A percentile compares a stretch with the other conserved stretches of the same genome.
Conservation (phyloP, 495 filamentous ascomycete species). For the Hypoxylon rickii region DNA sequence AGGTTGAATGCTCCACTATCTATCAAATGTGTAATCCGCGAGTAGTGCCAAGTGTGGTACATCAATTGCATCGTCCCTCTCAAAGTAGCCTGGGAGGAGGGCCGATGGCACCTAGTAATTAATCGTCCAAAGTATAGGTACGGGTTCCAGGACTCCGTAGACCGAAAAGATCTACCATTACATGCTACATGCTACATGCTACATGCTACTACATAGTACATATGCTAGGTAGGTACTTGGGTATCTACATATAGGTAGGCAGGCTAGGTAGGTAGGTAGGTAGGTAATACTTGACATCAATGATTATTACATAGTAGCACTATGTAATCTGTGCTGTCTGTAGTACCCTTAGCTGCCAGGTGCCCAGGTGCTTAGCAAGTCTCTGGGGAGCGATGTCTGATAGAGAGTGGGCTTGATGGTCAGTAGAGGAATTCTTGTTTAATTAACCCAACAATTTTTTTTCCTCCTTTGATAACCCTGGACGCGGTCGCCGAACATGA, state of each 20-base stretch:
- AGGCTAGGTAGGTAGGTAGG: too few relatives aligned
- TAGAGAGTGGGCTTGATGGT: constrained; percentile 12
- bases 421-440: constrained; percentile 27
- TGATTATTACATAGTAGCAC: too few relatives aligned
- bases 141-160: constrained; percentile 27
- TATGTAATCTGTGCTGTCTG: too few relatives aligned
- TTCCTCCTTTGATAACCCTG: constrained; percentile 11
- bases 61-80: constrained; percentile 36
- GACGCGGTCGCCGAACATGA: constrained; percentile 22
- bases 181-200: too few relatives aligned
- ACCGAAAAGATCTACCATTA: constrained; percentile 34
- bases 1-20: constrained; percentile 30
- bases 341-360: too few relatives aligned
- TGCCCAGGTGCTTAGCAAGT: too few relatives aligned
- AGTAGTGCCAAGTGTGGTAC: constrained; percentile 35
- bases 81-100: constrained; percentile 36
- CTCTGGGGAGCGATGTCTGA: constrained; percentile 11
- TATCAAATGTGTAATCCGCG: constrained; percentile 35
- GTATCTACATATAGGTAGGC: too few relatives aligned
- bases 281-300: too few relatives aligned
- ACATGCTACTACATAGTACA: too few relatives aligned
- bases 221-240: too few relatives aligned
- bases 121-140: constrained; percentile 34
- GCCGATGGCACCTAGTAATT: constrained; percentile 37
- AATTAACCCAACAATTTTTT: constrained; percentile 27